Evolutionary conservation across 2,329 filamentous ascomycete genomes (phyloP).

Genomic region (Dactylellina leptospora): DNA sequence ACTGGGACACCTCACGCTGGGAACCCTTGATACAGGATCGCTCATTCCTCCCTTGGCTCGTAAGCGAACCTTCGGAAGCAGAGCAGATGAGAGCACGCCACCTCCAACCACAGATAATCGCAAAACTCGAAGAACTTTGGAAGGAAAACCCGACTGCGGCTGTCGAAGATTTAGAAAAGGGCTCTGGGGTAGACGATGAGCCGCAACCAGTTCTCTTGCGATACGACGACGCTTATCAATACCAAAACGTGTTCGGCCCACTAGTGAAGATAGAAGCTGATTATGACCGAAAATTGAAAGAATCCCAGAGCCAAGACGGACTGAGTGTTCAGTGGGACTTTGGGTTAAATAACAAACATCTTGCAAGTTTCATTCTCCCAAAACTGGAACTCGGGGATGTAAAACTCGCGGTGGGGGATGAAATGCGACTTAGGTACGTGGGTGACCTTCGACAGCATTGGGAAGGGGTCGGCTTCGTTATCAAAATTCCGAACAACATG

Average conservation of each 20-base stretch:
- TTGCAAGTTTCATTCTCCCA: slow-evolving; percentile 92
- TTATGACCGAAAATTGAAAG: slow-evolving; percentile 98
- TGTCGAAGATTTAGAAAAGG: slow-evolving; percentile 89
- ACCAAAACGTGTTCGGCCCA: slow-evolving; percentile 97
- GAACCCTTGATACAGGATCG: slow-evolving; percentile 97
- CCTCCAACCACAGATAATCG: slow-evolving; percentile 91
- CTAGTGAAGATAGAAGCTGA: slow-evolving; percentile 99
- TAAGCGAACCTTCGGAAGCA: slow-evolving; percentile 85
- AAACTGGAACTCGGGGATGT: slow-evolving; percentile 98
- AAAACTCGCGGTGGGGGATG: slow-evolving; percentile 95
- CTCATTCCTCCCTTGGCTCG: slow-evolving; percentile 93
- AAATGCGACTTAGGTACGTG: slow-evolving; percentile 97
- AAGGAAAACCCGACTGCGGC: slow-evolving; percentile 92
- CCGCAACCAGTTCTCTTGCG: slow-evolving; percentile 89
- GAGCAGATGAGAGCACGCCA: slow-evolving; percentile 96
- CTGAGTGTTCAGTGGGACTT: slow-evolving; percentile 92
- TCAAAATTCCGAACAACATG: slow-evolving; percentile 99
- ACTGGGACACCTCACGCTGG: slow-evolving; percentile 98
- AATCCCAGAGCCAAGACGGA: slow-evolving; percentile 97
- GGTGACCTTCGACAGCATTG: slow-evolving; percentile 90
- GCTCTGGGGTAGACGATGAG: slow-evolving; percentile 89
- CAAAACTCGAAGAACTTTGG: slow-evolving; percentile 97
- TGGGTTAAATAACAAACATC: slow-evolving; percentile 95
- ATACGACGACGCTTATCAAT: slow-evolving; percentile 97
- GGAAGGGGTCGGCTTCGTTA: slow-evolving; percentile 98